Evolutionary conservation across 1,139 yeast species (phyloP).

Genomic region (Kluyveromyces sp.): DNA sequence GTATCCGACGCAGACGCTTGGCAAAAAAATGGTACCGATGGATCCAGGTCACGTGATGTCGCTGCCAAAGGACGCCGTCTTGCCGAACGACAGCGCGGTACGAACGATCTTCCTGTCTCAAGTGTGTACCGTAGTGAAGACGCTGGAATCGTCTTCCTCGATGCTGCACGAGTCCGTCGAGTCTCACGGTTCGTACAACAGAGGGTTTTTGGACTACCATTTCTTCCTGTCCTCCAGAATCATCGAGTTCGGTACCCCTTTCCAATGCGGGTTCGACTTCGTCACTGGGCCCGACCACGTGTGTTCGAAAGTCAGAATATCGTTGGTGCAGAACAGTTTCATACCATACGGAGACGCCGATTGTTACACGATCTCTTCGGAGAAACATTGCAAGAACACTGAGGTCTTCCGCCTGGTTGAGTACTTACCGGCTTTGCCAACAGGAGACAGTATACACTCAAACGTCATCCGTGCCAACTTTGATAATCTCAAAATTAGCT

Average conservation of each 20-base stretch:
- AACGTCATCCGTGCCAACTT: constrained; percentile 4
- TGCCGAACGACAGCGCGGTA: neutral
- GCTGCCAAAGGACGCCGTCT: neutral
- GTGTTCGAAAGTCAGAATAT: constrained; percentile 8
- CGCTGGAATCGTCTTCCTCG: constrained; percentile 13
- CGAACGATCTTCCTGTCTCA: constrained; percentile 21
- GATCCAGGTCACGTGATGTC: neutral
- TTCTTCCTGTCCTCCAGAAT: constrained; percentile 14
- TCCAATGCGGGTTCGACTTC: constrained; percentile 15
- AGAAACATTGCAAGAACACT: neutral
- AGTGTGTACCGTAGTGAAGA: constrained; percentile 16
- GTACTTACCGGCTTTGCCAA: neutral
- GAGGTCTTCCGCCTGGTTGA: neutral
- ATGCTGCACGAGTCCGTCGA: constrained; percentile 6
- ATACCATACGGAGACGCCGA: constrained; percentile 15
- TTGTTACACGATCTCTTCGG: neutral
- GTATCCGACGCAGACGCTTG: constrained; percentile 4
- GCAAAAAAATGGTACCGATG: neutral
- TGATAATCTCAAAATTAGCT: constrained; percentile 4
- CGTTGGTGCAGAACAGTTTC: constrained; percentile 13
- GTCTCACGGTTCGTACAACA: constrained; percentile 10
- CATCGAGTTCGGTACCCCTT: constrained; percentile 17
- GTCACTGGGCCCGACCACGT: constrained; percentile 7
- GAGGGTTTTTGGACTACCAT: constrained; percentile 14
- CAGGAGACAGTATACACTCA: neutral